Conservation (phyloP, 805 yeast species). For the Suhomyces tanzawaensis region DNA sequence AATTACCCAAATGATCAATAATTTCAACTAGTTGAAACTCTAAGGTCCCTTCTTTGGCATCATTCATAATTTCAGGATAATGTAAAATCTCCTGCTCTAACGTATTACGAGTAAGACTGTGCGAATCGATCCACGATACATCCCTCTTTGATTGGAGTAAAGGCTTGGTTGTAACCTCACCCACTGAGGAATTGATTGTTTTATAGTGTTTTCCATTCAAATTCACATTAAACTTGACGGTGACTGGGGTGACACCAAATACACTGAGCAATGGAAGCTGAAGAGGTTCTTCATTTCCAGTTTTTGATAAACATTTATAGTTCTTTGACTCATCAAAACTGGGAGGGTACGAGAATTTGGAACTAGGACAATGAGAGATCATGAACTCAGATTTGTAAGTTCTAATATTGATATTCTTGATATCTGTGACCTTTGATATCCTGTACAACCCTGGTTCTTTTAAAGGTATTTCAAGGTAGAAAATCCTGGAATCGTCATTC, state of each 20-base stretch:
- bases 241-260: slow-evolving; percentile 73
- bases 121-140: slow-evolving; percentile 27
- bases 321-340: slow-evolving; percentile 16
- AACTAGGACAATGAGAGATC: slow-evolving; percentile 77
- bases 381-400: slow-evolving; percentile 59
- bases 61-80: slow-evolving; percentile 21
- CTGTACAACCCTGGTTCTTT: slow-evolving; percentile 74
- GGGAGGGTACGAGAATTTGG: slow-evolving; percentile 45
- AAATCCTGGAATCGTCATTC: slow-evolving; percentile 39
- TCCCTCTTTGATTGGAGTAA: slow-evolving; percentile 28
- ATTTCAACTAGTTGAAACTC: slow-evolving; percentile 36
- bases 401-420: slow-evolving; percentile 57
- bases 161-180: slow-evolving; percentile 8
- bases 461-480: slow-evolving; percentile 65
- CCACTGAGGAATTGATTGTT: slow-evolving; percentile 23
- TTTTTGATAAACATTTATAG: slow-evolving; percentile 56
- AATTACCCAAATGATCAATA: slow-evolving; percentile 33
- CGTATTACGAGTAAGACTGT: slow-evolving; percentile 27
- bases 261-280: slow-evolving; percentile 49
- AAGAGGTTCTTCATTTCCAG: slow-evolving; percentile 37
- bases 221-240: slow-evolving; percentile 23
- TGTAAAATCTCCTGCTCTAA: slow-evolving; percentile 36
- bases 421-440: slow-evolving; percentile 64
- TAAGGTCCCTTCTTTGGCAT: slow-evolving; percentile 19
- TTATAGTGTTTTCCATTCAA: slow-evolving; percentile 24